Conservation (phyloP, 495 filamentous ascomycete species). For the Neurospora discreta region DNA sequence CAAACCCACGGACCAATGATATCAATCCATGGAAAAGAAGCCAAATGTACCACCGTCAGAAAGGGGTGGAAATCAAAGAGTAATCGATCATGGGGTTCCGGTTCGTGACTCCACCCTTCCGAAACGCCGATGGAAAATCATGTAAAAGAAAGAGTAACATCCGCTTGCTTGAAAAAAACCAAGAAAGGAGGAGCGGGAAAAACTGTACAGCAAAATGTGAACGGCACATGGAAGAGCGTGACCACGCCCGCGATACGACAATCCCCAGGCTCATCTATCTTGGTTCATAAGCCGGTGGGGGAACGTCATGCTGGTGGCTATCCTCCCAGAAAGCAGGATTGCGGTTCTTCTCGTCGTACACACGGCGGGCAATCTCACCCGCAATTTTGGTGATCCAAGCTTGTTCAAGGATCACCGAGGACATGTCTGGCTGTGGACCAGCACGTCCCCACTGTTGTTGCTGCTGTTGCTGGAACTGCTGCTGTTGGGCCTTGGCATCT, state of each 20-base stretch:
- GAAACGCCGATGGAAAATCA: not conserved
- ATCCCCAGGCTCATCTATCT: constrained; percentile 10
- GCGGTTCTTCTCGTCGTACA: constrained; percentile 55
- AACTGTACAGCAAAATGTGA: constrained; percentile 1
- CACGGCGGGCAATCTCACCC: constrained; percentile 73
- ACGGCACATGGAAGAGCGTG: not conserved
- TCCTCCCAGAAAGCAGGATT: constrained; percentile 36
- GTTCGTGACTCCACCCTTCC: not conserved
- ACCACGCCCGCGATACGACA: constrained; percentile 1
- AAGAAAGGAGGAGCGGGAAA: not conserved
- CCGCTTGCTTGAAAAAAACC: not conserved
- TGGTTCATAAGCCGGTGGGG: constrained; percentile 52
- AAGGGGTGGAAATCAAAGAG: not conserved
- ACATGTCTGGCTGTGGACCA: constrained; percentile 22
- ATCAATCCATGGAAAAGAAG: not conserved
- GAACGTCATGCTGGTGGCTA: constrained; percentile 35
- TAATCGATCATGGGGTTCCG: not conserved
- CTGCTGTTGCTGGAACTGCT: not conserved
- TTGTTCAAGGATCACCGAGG: constrained; percentile 62
- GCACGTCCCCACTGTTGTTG: constrained; percentile 6
- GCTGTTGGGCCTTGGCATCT: not conserved
- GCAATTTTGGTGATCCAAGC: constrained; percentile 88
- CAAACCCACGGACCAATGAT: not conserved
- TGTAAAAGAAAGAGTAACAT: not conserved
- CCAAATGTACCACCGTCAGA: not conserved